Evolutionary conservation across 805 yeast genomes (phyloP), one percentile per base, ranked within the genome.

Genomic region (Wickerhamomyces bisporus): DNA sequence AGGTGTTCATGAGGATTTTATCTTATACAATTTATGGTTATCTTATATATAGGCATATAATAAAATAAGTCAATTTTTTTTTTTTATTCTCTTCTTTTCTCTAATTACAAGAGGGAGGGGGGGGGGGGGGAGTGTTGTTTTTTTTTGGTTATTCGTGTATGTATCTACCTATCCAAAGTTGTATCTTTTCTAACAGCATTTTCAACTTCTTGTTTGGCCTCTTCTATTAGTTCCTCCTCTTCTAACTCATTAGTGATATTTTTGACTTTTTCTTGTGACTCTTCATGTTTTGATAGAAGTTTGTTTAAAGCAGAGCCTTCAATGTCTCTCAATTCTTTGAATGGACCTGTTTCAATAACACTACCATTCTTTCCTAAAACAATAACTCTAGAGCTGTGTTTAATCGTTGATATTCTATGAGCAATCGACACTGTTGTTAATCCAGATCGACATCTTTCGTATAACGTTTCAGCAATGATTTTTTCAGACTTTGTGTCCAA

Each of bases 401-500:
- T 77, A 42, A 91, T 91, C 0, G 98, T 91, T 12, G 93, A 80
- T 38, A 89, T 70, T 50, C 97, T 70, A 58, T 91, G 98, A 1
- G 97, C 97, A 50, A 91, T 88, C 32, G 93, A 83, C 29, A 91
- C 83, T 2, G 89, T 78, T 1, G 96, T 88, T 26, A 75, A 62
- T 13, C 81, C 77, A 17, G 76, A 68, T 19, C 58, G 53, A 45
- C 73, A 70, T 43, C 93, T 68, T 34, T 69, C 59, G 23, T 66
- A 56, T 43, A 91, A 64, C 8, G 94, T 86, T 35, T 73, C 74
- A 57, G 87, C 86, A 29, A 91, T 94, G 3, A 86, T 75, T 49
- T 83, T 81, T 55, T 91, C 98, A 49, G 89, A 81, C 39, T 84
- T 85, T 11, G 94, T 78, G 55, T 91, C 98, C 36, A 91, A 66